Conservation (phyloP, 2,329 filamentous ascomycete species). For the Paramyrothecium sp. region DNA sequence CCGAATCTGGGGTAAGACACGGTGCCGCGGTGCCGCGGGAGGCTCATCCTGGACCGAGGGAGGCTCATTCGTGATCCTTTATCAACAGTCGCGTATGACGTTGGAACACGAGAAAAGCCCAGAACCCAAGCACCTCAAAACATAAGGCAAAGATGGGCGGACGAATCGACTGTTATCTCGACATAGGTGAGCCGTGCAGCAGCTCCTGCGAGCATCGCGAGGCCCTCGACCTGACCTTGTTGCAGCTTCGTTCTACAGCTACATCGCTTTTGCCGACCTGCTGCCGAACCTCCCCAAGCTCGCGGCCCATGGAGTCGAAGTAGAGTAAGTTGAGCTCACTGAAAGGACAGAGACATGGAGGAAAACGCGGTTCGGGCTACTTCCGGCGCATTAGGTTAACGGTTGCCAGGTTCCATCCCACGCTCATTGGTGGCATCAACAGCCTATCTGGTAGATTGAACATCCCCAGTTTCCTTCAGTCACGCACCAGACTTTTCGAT, state of each 20-base stretch:
- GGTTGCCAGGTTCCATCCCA: conserved; percentile 60
- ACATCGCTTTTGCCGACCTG: conserved; percentile 56
- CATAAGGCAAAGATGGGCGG: conserved; percentile 47
- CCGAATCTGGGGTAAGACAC: background rate
- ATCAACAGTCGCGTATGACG: background rate
- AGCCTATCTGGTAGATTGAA: conserved; percentile 47
- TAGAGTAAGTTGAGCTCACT: conserved; percentile 55
- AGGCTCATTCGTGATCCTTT: background rate
- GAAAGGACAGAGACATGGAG: background rate
- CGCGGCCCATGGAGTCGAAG: conserved; percentile 54
- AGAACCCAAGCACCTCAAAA: too few species aligned
- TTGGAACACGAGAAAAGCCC: too few species aligned
- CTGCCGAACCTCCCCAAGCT: conserved; percentile 54
- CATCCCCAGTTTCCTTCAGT: background rate
- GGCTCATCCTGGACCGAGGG: background rate
- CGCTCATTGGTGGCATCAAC: conserved; percentile 70
- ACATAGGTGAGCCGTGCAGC: conserved; percentile 50
- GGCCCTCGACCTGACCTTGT: conserved; percentile 2
- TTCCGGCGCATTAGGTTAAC: background rate
- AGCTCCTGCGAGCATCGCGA: background rate
- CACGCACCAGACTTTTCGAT: background rate
- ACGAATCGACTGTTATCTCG: conserved; percentile 65
- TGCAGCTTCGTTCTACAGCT: conserved; percentile 64
- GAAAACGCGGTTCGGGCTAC: background rate
- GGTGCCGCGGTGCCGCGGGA: background rate